phyloP scores from a whole-genome alignment of 306 rosid species.

The Quercus wislizeni region DNA sequence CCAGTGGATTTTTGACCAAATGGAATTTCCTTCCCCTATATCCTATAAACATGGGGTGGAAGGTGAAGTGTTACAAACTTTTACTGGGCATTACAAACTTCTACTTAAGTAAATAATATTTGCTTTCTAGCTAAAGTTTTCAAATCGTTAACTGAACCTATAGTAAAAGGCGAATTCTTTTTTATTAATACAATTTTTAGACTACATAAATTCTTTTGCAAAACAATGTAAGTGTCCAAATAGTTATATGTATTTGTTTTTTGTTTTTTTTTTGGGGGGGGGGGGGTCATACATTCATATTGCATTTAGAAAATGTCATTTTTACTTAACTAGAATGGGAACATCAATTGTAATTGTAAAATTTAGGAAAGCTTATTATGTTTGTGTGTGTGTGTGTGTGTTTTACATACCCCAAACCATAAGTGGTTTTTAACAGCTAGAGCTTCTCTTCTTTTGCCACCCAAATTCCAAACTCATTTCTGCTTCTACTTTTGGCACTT shows the following conservation, averaged over 20 bases:
- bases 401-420: not conserved
- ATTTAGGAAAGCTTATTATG: not conserved
- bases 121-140: too few relatives aligned
- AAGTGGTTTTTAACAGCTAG: not conserved
- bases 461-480: too few relatives aligned
- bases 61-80: not conserved
- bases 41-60: not conserved
- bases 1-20: not conserved
- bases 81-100: not conserved
- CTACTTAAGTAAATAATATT: not conserved
- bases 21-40: not conserved
- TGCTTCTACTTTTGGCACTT: too few relatives aligned
- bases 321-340: not conserved
- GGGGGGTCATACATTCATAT: not conserved
- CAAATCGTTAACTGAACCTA: not conserved
- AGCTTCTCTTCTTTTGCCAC: too few relatives aligned
- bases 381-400: not conserved
- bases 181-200: not conserved
- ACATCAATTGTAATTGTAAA: not conserved
- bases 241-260: too few relatives aligned
- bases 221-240: not conserved
- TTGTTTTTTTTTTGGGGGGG: not conserved
- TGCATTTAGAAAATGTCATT: not conserved
- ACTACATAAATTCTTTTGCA: not conserved
- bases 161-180: not conserved